Evolutionary conservation across 2,329 filamentous ascomycete genomes (phyloP), one percentile per base, ranked within the genome.

Genomic region (Ceratocystis cacaofunesta): DNA sequence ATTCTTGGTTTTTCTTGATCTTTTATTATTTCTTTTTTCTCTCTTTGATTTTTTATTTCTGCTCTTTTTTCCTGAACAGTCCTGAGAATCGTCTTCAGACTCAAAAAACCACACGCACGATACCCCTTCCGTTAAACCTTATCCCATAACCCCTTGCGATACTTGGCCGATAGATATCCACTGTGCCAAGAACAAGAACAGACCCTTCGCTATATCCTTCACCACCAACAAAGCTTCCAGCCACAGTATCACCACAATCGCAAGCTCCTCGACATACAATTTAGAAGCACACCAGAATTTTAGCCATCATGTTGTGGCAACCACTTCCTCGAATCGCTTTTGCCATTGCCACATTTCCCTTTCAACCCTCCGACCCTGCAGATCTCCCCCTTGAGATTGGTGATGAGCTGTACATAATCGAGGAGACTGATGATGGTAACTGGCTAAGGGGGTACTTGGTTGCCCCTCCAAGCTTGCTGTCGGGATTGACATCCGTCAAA

Each of bases 321-420:
- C 92, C 94, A 73, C 84, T 99, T 76, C 90, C 92, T 76, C 89
- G 90, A 72, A 96, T 99, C 79, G 94, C 92, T 74, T 99, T 97
- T 80, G 95, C 92, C 71, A 89, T 99, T 76, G 94, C 92, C 80
- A 92, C 87, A 70, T 95, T 92, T 75, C 94, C 94, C 46, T 99
- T 99, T 78, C 82, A 88, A 71, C 89, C 94, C 68, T 87, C 89
- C 68, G 87, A 87, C 69, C 85, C 91, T 64, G 89, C 91, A 74
- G 94, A 99, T 76, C 85, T 99, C 22, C 94, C 95, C 8, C 87
- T 99, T 74, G 92, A 99, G 76, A 90, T 99, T 69, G 94, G 94
- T 74, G 94, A 99, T 82, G 94, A 99, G 77, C 81, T 99, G 69
- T 99, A 99, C 78, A 95, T 99, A 70, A 96, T 99, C 73, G 92